Percentiles rank a stretch among this genome's conserved stretches.
Conservation (phyloP, 2,329 filamentous ascomycete species). For the Clonostachys rhizophaga region DNA sequence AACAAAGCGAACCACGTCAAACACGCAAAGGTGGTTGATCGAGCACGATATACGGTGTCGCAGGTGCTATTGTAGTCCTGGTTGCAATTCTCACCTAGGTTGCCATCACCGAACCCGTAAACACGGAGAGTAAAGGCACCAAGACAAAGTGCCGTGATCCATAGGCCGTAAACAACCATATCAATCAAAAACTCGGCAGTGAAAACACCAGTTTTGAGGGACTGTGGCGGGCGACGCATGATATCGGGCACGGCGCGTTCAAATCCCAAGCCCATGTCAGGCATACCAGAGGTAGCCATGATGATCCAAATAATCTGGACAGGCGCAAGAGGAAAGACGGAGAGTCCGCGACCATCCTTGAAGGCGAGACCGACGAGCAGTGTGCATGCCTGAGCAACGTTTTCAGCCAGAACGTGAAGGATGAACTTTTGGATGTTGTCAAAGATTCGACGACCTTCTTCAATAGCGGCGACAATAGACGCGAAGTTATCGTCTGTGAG, state of each 20-base stretch:
- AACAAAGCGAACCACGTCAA: slow-evolving; percentile 75
- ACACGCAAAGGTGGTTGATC: slow-evolving; percentile 69
- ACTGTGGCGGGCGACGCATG: slow-evolving; percentile 55
- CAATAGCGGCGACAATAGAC: slow-evolving; percentile 65
- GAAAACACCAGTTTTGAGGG: slow-evolving; percentile 55
- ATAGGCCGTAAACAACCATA: slow-evolving; percentile 64
- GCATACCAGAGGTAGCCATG: slow-evolving; percentile 71
- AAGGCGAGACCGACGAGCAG: slow-evolving; percentile 68
- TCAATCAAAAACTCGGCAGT: slow-evolving; percentile 62
- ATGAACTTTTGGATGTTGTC: slow-evolving; percentile 76
- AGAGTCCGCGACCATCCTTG: slow-evolving; percentile 59
- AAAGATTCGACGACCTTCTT: slow-evolving; percentile 68
- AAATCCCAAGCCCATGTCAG: slow-evolving; percentile 74
- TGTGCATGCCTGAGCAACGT: slow-evolving; percentile 66
- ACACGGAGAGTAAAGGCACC: slow-evolving; percentile 59
- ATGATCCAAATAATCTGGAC: slow-evolving; percentile 82
- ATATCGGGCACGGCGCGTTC: slow-evolving; percentile 67
- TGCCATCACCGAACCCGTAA: slow-evolving; percentile 57
- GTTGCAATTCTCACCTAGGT: slow-evolving; percentile 59
- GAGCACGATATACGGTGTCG: slow-evolving; percentile 63
- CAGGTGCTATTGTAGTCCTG: slow-evolving; percentile 47
- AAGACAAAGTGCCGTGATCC: slow-evolving; percentile 62
- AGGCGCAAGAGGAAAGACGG: slow-evolving; percentile 68
- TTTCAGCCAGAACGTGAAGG: slow-evolving; percentile 64
- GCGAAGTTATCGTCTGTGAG: slow-evolving; percentile 72